Evolutionary conservation across 148 eudicot species (phyloP).

Genomic region (Rhododendron vialii): DNA sequence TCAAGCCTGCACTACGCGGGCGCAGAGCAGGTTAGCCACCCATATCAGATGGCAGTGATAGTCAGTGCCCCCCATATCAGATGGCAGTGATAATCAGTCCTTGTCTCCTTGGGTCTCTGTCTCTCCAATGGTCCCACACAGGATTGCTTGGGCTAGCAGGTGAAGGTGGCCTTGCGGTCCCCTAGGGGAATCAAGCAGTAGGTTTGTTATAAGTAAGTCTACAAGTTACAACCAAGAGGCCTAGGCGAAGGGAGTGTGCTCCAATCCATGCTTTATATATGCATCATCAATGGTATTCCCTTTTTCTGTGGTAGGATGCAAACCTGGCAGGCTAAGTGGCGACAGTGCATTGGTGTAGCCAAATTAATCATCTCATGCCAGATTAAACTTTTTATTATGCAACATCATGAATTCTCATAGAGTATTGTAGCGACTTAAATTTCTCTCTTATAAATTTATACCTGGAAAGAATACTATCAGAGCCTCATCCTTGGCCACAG

Average conservation of each 20-base stretch:
- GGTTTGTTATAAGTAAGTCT: not conserved
- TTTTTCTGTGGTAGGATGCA: not conserved
- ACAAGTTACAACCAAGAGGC: not conserved
- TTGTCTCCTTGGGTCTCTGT: not conserved
- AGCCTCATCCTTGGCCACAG: slow-evolving; percentile 57
- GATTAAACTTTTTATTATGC: not conserved
- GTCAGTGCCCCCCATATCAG: not conserved
- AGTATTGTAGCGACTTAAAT: not conserved
- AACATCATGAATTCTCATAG: not conserved
- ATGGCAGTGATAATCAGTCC: not conserved
- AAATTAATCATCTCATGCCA: not conserved
- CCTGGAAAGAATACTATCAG: slow-evolving; percentile 96
- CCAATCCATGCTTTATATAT: not conserved
- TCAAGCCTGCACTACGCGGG: not conserved
- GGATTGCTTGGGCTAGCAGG: not conserved
- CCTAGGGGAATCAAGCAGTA: not conserved
- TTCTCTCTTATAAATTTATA: slow-evolving; percentile 9
- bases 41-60: not conserved
- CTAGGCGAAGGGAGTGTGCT: not conserved
- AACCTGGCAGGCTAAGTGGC: not conserved
- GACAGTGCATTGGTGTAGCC: not conserved
- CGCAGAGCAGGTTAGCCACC: not conserved
- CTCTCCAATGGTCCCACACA: not conserved
- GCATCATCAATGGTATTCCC: not conserved
- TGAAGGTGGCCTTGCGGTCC: not conserved